Base-by-base conservation (phyloP, 202 grass and related monocot genomes). In the Sporobolus alterniflorus region DNA sequence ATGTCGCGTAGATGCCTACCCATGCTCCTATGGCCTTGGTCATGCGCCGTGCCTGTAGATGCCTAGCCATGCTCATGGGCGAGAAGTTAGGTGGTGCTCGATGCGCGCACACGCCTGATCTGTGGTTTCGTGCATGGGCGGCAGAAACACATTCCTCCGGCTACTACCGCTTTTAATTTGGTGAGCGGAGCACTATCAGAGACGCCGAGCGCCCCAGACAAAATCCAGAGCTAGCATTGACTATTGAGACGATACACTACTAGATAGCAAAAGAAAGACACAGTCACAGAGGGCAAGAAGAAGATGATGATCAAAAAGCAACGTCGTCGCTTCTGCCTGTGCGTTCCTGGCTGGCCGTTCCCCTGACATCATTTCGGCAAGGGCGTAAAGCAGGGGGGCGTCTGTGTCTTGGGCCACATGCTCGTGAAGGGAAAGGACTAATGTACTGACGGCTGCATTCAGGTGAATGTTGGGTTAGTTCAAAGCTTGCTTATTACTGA, bases 141-240 rank as follows among this genome's bases (percentile, higher is more conserved):
- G 26, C 59, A 62, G n/a, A 36, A 66, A 25, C 75, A 48, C 59
- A 43, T 5, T 26, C 39, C 1, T 47, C 20, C 61, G 36, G 76
- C 43, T 22, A 62, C 60, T 1, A 7, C 6, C 6, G 18, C 48
- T 17, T 34, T 49, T n/a, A n/a, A n/a, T n/a, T n/a, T 30, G 33
- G 16, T 22, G 59, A 65, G 60, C 40, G n/a, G 67, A 59, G 61
- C 56, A 76, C 39, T 46, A 46, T 4, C 39, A 33, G 42, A 64
- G 42, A 32, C 41, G 18, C 20, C 22, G 62, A 52, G 75, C 36
- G 36, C 36, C 36, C 36, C 56, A 2, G 76, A 60, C 76, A 65
- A 75, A 54, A 50, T 2, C n/a, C 61, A 28, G 44, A 42, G 56
- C 30, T 46, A 68, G 77, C 64, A 81, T 75, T 21, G 63, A 81